Evolutionary conservation across 2,329 filamentous ascomycete species (phyloP).

Genomic region (Plenodomus lindquistii): DNA sequence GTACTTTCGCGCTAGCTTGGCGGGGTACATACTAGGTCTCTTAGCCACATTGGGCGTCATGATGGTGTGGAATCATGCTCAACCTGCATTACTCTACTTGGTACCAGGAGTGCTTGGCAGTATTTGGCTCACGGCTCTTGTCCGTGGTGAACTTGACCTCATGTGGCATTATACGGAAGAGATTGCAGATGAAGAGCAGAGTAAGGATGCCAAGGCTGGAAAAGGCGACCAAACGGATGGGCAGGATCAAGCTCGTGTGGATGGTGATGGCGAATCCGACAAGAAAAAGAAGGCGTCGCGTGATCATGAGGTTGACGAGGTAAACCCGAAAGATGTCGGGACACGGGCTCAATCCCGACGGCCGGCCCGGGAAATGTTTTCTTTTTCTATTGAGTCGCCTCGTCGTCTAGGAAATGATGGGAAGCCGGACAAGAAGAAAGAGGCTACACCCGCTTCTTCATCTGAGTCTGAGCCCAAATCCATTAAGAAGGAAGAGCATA

Average conservation of each 20-base stretch:
- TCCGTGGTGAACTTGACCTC: constrained; percentile 70
- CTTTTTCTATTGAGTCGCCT: constrained; percentile 42
- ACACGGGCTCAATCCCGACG: constrained; percentile 17
- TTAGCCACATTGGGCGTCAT: constrained; percentile 75
- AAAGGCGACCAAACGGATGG: constrained; percentile 5
- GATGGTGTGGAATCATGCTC: constrained; percentile 76
- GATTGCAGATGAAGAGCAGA: constrained; percentile 44
- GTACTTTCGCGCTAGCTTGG: constrained; percentile 79
- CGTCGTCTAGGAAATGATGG: constrained; percentile 26
- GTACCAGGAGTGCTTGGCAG: constrained; percentile 81
- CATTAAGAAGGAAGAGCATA: constrained; percentile 16
- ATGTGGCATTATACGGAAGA: constrained; percentile 84
- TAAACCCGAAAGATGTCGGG: constrained; percentile 12
- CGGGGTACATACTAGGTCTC: constrained; percentile 80
- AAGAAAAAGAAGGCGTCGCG: background rate
- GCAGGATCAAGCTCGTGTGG: constrained; percentile 14
- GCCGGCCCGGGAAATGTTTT: constrained; percentile 38
- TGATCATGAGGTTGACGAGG: constrained; percentile 4
- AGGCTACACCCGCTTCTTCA: constrained; percentile 2
- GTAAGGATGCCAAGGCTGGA: constrained; percentile 10
- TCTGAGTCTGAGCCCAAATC: no score
- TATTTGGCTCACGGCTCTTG: constrained; percentile 73
- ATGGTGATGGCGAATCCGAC: constrained; percentile 14
- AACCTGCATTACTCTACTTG: constrained; percentile 89
- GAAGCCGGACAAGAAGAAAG: background rate